Evolutionary conservation across 805 yeast species (phyloP).

Genomic region (Priceomyces haplophilus): DNA sequence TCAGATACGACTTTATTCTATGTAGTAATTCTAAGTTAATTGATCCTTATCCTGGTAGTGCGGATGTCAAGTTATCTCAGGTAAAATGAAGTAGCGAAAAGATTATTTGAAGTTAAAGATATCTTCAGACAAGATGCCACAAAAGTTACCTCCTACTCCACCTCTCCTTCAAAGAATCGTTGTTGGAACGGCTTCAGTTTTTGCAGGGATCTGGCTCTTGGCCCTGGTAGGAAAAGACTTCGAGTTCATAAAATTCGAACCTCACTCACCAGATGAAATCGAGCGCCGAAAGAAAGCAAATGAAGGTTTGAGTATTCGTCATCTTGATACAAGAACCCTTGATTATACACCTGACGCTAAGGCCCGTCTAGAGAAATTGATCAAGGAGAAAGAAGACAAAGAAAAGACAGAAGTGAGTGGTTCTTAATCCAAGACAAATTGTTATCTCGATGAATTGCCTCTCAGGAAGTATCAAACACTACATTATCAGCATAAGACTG

Average conservation of each 20-base stretch:
- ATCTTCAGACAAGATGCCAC: constrained; percentile 3
- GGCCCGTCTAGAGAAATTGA: constrained; percentile 23
- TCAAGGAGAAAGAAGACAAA: constrained; percentile 17
- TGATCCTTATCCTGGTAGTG: background rate
- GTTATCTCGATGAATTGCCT: no score
- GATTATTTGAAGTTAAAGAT: background rate
- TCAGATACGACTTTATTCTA: background rate
- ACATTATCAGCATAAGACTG: no score
- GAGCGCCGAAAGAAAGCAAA: constrained; percentile 35
- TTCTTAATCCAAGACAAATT: no score
- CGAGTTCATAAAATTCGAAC: constrained; percentile 37
- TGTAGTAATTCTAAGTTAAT: background rate
- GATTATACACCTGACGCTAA: constrained; percentile 45
- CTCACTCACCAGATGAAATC: constrained; percentile 37
- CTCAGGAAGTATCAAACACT: no score
- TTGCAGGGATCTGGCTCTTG: constrained; percentile 32
- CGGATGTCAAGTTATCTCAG: background rate
- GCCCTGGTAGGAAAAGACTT: constrained; percentile 37
- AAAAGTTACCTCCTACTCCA: constrained; percentile 26
- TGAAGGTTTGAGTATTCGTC: constrained; percentile 25
- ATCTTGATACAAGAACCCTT: constrained; percentile 34
- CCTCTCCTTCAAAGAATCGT: constrained; percentile 32
- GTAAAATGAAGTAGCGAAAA: background rate
- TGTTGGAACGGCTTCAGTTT: constrained; percentile 35
- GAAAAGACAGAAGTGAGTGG: background rate